Evolutionary conservation across 1,284 basidiomycete species (phyloP), one percentile per base, ranked within the genome.

Genomic region (Earliella scabrosa): DNA sequence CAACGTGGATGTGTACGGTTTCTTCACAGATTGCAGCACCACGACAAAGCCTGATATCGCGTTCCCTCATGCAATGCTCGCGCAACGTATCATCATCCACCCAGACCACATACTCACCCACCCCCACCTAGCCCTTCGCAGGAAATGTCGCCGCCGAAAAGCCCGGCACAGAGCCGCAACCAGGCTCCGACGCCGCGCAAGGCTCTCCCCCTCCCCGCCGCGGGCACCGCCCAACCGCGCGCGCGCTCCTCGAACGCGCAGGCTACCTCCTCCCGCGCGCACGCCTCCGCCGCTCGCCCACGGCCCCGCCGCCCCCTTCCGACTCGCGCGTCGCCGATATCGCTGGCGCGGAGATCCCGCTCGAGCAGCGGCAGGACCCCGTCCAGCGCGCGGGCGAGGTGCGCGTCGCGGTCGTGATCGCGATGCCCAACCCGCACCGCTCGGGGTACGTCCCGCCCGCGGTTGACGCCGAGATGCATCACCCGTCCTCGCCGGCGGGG

Each of bases 371-470:
- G 41, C 46, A 47, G 26, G 63, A 67, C 46, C 52, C 51, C 36
- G 60, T 61, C 9, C 44, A 58, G 54, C 54, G 50, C 21, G 51
- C 60, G 32, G 48, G 54, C 21, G 66, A 67, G 44, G 59, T 80
- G 18, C 82, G 85, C 64, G 75, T 88, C 11, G 77, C 82, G 23
- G 79, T 88, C 6, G 73, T 89, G 51, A 76, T 89, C 53, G 76
- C 81, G 31, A 87, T 89, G 86, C 87, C 87, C 2, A 75, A 78
- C 27, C 74, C 69, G 13, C 70, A 69, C 27, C 66, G 66, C 14
- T 58, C 66, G 14, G 51, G 63, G 55, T 58, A 51, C 50, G 54
- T 63, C 45, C 45, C 49, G 40, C 51, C 53, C 13, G 24, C 39
- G 27, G 54, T 36, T 14, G 50, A 50, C 35, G 43, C 45, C 31